Evolutionary conservation across 345 rosid species (phyloP), one percentile per base, ranked within the genome.

Genomic region (Tarenaya hassleriana): DNA sequence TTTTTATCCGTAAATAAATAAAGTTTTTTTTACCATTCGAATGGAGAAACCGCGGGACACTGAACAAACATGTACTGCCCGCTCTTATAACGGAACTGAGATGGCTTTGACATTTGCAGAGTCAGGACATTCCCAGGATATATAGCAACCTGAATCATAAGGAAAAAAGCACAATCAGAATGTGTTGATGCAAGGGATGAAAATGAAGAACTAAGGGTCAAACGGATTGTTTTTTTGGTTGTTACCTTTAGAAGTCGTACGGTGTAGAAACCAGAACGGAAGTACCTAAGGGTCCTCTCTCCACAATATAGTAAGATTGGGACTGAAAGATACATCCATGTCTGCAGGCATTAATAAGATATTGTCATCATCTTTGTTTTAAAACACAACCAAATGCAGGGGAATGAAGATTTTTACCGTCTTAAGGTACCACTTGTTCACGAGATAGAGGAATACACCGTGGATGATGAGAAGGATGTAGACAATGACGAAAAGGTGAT

Each of bases 51-150:
- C n/a, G 91, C 94, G 55, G 98, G 97, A 65, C 98, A 92, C 24
- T 92, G 96, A 24, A 92, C 88, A 32, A 92, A 92, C 95, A 92
- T 92, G 79, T 92, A 92, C 58, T 92, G 98, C 50, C 98, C 98
- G 19, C 98, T 88, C 70, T 81, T 92, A 75, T 92, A 81, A 27
- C 82, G 85, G 52, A 88, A 92, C 16, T 85, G 96, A 47, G 79
- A 56, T 42, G 98, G 98, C 77, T 83, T 92, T 8, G 96, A 88
- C 98, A 92, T 92, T 74, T 85, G 89, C 66, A 92, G 60, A 27
- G 98, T 81, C 15, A 92, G 75, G 63, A 92, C 98, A 12, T 88
- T 80, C 61, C 98, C 98, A 19, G 97, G 95, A 74, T 92, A 92
- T 60, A 92, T 88, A 29, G 97, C 98, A 51, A 92, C 98, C 98